A percentile compares a stretch with the other conserved stretches of the same genome.
Evolutionary conservation across 2,329 filamentous ascomycete genomes (phyloP).

Genomic region (Coniochaeta sp.): DNA sequence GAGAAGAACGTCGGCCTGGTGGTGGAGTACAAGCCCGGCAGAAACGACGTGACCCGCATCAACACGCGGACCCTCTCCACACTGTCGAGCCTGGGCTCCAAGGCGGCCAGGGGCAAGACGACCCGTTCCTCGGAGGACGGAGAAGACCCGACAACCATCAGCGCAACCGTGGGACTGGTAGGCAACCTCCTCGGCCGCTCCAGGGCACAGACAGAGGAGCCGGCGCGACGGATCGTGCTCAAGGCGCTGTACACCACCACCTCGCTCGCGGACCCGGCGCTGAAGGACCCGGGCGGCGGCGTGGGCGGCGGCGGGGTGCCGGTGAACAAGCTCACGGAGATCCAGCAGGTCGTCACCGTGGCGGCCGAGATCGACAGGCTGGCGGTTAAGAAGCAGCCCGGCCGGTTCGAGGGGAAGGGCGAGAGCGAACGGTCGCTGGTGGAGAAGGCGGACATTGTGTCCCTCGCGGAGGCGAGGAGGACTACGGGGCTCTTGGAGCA

Average conservation of each 20-base stretch:
- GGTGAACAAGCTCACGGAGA: slow-evolving; percentile 40
- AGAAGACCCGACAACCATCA: slow-evolving; percentile 2
- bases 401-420: slow-evolving; percentile 26
- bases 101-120: slow-evolving; percentile 4
- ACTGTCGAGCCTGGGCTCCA: slow-evolving; percentile 24
- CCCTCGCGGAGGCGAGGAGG: slow-evolving; percentile 74
- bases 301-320: slow-evolving; percentile 22
- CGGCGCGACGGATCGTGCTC: slow-evolving; percentile 40
- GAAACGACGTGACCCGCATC: slow-evolving; percentile 64
- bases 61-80: slow-evolving; percentile 75
- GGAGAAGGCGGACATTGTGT: slow-evolving; percentile 66
- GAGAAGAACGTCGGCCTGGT: slow-evolving; percentile 77
- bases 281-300: slow-evolving; percentile 4
- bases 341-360: slow-evolving; percentile 54
- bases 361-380: slow-evolving; percentile 71
- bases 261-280: slow-evolving; percentile 40
- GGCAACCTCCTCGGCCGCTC: slow-evolving; percentile 30
- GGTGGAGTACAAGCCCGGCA: slow-evolving; percentile 66
- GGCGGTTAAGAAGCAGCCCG: slow-evolving; percentile 40
- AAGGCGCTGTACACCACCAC: slow-evolving; percentile 49
- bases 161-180: slow-evolving; percentile 23
- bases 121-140: slow-evolving; percentile 15
- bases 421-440: slow-evolving; percentile 38
- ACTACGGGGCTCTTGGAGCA: slow-evolving; percentile 83
- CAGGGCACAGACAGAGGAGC: slow-evolving; percentile 13